Conservation (phyloP, 768 basidiomycete species). For the Punctularia strigosozonata region DNA sequence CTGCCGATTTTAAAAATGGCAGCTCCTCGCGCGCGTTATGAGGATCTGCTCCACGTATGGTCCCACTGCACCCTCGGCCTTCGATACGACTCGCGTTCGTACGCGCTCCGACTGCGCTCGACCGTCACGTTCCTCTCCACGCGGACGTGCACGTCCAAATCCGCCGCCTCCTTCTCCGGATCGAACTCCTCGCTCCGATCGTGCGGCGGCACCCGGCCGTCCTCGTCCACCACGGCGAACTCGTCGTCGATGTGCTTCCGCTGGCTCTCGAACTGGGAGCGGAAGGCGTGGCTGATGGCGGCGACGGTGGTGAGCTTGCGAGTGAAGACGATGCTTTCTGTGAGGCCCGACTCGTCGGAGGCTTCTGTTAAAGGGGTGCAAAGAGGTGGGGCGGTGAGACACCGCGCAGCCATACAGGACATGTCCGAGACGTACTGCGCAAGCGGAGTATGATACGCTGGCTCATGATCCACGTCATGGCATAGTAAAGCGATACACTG, state of each 20-base stretch:
- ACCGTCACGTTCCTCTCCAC: slow-evolving; percentile 13
- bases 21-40: too few species aligned
- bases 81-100: slow-evolving; percentile 10
- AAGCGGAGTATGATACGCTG: slow-evolving; percentile 23
- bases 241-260: slow-evolving; percentile 1
- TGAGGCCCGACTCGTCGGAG: slow-evolving; percentile 8
- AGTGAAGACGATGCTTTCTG: slow-evolving; percentile 7
- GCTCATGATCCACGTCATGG: slow-evolving; percentile 23
- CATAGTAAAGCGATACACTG: slow-evolving; percentile 22
- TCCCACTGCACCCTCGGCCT: slow-evolving; percentile 9
- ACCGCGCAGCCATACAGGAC: not conserved
- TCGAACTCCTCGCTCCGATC: slow-evolving; percentile 7
- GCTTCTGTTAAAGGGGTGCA: slow-evolving; percentile 8
- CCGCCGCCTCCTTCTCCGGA: not conserved
- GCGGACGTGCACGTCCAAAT: slow-evolving; percentile 11
- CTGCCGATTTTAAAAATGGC: too few species aligned
- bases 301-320: slow-evolving; percentile 6
- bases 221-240: not conserved
- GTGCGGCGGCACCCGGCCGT: not conserved
- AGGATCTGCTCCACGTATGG: not conserved
- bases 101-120: slow-evolving; percentile 8
- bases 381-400: not conserved
- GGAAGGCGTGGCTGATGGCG: slow-evolving; percentile 10
- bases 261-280: slow-evolving; percentile 9
- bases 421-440: slow-evolving; percentile 17